Conservation (phyloP, 176 grass and related monocot genomes). For the Lolium perenne region DNA sequence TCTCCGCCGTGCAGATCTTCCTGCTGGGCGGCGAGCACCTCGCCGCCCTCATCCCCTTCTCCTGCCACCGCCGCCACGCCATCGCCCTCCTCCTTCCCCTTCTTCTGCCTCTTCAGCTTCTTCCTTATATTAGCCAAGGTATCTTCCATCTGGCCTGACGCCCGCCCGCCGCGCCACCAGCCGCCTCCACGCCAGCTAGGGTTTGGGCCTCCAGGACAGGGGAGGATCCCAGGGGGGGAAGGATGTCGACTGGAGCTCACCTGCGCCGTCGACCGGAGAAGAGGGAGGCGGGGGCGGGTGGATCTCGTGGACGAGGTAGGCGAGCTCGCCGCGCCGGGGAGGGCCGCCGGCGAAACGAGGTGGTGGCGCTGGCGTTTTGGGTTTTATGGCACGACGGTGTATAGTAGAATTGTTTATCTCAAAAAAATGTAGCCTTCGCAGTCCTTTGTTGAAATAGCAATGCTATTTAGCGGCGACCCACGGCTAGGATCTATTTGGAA, state of each 20-base stretch:
- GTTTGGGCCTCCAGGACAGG: constrained; percentile 32
- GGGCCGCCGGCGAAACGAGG: background rate
- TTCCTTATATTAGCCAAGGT: constrained; percentile 89
- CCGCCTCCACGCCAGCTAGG: constrained; percentile 18
- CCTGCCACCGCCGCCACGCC: constrained; percentile 26
- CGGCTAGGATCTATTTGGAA: background rate
- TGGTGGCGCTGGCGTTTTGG: background rate
- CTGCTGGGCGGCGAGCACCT: constrained; percentile 21
- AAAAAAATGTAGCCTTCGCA: background rate
- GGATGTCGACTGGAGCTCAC: constrained; percentile 5
- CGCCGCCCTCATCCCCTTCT: constrained; percentile 43
- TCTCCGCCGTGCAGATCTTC: constrained; percentile 51
- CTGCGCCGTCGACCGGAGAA: background rate
- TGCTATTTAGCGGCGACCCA: background rate
- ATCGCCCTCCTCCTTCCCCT: constrained; percentile 46
- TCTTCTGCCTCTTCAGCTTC: constrained; percentile 87
- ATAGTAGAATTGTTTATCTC: constrained; percentile 7
- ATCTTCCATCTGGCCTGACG: constrained; percentile 73
- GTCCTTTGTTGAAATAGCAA: constrained; percentile 3
- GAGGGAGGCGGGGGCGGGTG: background rate
- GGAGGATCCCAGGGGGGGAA: background rate
- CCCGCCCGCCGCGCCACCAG: constrained; percentile 12
- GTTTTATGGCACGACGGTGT: constrained; percentile 30
- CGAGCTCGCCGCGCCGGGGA: constrained; percentile 12
- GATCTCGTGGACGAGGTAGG: background rate